Conservation (phyloP, 169 alveolate species). For the Theileria orientalis region DNA sequence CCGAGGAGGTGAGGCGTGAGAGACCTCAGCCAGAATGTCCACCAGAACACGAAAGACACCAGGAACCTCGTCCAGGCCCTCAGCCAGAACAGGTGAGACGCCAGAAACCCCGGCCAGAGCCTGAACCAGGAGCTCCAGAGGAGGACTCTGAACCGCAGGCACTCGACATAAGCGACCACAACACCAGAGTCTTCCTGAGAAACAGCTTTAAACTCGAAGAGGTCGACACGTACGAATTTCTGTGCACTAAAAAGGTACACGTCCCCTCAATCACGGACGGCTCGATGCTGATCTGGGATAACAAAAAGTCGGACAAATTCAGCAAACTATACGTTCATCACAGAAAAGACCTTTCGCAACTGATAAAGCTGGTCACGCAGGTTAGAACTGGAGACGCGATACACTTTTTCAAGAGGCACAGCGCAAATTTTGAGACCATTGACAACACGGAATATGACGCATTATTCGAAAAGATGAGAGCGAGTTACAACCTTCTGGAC, state of each 20-base stretch:
- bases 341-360: constrained; percentile 9
- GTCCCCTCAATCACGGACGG: constrained; percentile 13
- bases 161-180: constrained; percentile 3
- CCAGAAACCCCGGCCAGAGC: background rate
- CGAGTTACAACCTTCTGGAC: background rate
- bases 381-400: background rate
- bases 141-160: constrained; percentile 3
- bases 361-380: background rate
- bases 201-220: constrained; percentile 1
- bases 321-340: constrained; percentile 2
- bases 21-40: background rate
- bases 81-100: background rate
- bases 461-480: constrained; percentile 6
- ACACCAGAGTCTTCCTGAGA: constrained; percentile 5
- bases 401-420: background rate
- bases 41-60: background rate
- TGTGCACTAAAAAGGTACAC: background rate
- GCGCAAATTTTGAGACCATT: background rate
- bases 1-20: too few species aligned
- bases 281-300: constrained; percentile 3
- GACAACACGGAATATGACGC: background rate
- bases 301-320: background rate
- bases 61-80: too few species aligned
- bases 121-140: background rate
- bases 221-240: background rate